Evolutionary conservation across 2,329 filamentous ascomycete genomes (phyloP), one percentile per base, ranked within the genome.

Genomic region (Cladophialophora psammophila): DNA sequence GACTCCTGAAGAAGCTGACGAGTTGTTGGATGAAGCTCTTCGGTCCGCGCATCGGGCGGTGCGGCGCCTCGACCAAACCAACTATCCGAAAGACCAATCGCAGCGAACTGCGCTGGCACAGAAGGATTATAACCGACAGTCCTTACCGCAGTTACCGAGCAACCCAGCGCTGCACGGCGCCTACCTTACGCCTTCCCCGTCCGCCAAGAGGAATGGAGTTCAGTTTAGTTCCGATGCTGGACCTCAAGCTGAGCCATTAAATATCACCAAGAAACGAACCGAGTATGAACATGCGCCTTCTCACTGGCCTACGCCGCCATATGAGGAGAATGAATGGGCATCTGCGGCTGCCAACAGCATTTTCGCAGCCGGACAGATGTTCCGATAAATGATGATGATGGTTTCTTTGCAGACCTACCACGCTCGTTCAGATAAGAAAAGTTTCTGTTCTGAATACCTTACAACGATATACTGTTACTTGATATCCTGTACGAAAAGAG

Each of bases 251-350:
- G 92, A 90, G 78, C 91, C 92, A 10, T 79, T 94, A 70, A 86
- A 91, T 72, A 88, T 92, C 63, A 83, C 85, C 74, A 87, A 88
- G 76, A 85, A 86, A 54, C 81, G 82, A 74, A 81, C 79, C 12
- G 80, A 84, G 68, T 78, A 85, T 71, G 80, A 84, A 63, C 76
- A 81, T 63, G 80, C 82, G 26, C 80, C 84, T 63, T 85, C 88
- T 45, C 95, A 97, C 80, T 97, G 94, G 91, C 94, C 94, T 2
- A 98, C 95, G 15, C 95, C 95, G 26, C 94, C 95, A 3, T 97
- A 97, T 73, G 94, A 97, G 75, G 94, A 96, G 74, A 89, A 90
- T 70, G 94, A 97, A 77, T 98, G 94, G 94, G 93, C 91, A 18
- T 88, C 91, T 8, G 90, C 91, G 50, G 91, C 92, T 35, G 88